These are phyloP conservation scores for Erythrobasidium yunnanense DNA, from an alignment of 768 basidiomycete species.

Conservation along the genomic window DNA sequence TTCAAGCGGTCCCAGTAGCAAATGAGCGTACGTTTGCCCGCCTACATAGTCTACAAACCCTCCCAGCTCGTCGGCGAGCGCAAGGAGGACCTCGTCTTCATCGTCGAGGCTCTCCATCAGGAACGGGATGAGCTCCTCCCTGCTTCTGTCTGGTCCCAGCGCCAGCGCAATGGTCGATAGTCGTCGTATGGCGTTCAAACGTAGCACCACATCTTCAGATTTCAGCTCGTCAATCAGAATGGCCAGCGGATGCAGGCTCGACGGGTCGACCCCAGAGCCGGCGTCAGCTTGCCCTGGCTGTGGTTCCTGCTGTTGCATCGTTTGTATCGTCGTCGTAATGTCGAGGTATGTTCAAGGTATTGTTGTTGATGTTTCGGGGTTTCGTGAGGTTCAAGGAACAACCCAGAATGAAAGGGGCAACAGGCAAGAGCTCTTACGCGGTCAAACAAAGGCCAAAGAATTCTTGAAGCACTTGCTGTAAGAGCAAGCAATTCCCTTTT, in stretches of 20 bases:
- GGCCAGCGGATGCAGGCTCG: slow-evolving; percentile 16
- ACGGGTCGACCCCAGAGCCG: slow-evolving; percentile 10
- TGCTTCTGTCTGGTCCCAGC: slow-evolving; percentile 83
- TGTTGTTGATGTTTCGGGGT: neutral
- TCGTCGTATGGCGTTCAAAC: slow-evolving; percentile 91
- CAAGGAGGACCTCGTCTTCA: slow-evolving; percentile 93
- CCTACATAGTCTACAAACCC: slow-evolving; percentile 91
- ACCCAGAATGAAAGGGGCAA: too few relatives aligned
- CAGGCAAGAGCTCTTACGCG: too few relatives aligned
- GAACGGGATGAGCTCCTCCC: slow-evolving; percentile 91
- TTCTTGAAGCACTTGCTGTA: too few relatives aligned
- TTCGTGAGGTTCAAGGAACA: too few relatives aligned
- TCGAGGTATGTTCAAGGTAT: too few relatives aligned
- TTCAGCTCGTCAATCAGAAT: slow-evolving; percentile 65
- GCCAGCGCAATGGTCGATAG: slow-evolving; percentile 96
- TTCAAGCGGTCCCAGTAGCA: slow-evolving; percentile 81
- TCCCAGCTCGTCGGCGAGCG: slow-evolving; percentile 88
- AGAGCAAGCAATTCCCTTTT: too few relatives aligned
- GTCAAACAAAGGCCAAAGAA: too few relatives aligned
- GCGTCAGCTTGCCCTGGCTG: slow-evolving; percentile 1
- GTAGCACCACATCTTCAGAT: slow-evolving; percentile 90
- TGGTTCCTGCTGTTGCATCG: neutral
- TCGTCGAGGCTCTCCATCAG: slow-evolving; percentile 98
- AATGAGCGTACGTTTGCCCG: slow-evolving; percentile 72
- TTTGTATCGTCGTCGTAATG: neutral